Base-by-base conservation (phyloP, 257 asterid species). In the Gentiana dahurica region DNA sequence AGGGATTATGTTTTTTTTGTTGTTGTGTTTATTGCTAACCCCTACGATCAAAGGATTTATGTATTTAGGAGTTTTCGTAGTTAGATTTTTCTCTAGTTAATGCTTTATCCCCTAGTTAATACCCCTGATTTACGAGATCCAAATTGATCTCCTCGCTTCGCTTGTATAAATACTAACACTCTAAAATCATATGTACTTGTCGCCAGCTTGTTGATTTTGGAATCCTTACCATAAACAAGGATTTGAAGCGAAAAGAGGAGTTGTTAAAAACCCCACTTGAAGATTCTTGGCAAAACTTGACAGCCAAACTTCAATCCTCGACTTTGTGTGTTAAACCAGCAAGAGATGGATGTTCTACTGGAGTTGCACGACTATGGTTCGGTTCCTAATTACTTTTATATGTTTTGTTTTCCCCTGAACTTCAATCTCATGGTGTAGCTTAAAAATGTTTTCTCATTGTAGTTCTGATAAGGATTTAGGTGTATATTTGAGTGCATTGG, bases 341-440 rank as follows among this genome's bases (percentile, higher is more conserved):
- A 58, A 78, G 94, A 75, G 96, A 88, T 72, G 96, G 96, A 65
- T 88, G 96, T 69, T 88, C 95, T 50, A 88, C 96, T 46, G 96
- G 96, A 58, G 96, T 88, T 62, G 96, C 95, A 39, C 80, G 94
- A 77, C 71, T 88, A 71, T 69, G 95, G 96, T 85, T 64, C 36
- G 75, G 49, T 39, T 6, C 32, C 0, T 33, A 7, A 36, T 51
- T 39, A 12, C n/a, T 8, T 5, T 8, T 33, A 6, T 6, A 51
- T 4, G 35, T 51, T 60, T 39, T 7, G 4, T 36, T 34, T 37
- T 34, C 15, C 6, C 39, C 1, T 3, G 43, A 53, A 6, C 33
- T 8, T 9, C 8, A 51, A 12, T 34, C 55, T 41, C 49, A 13
- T 44, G 6, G 12, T 12, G 35, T 9, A 12, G 12, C 24, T 52